phyloP scores from a whole-genome alignment of 129 eudicot genomes.

The Escallonia herrerae region DNA sequence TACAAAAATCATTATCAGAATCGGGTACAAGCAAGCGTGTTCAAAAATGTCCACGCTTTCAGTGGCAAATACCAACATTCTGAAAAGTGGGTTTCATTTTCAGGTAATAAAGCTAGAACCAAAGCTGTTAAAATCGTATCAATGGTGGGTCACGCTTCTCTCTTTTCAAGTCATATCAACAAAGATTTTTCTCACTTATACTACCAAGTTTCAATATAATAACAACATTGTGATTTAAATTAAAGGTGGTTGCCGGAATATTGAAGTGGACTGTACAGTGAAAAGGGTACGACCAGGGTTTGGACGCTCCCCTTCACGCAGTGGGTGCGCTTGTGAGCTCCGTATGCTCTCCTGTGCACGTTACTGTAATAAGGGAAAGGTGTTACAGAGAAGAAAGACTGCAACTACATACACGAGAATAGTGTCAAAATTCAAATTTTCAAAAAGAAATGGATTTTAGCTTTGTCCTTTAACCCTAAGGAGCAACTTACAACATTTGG shows the following conservation, averaged over 20 bases:
- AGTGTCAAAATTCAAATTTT: too few species aligned
- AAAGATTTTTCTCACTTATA: neutral
- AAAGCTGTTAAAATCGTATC: neutral
- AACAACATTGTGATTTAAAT: neutral
- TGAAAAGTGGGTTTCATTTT: neutral
- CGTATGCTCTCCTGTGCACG: too few species aligned
- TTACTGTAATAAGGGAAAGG: too few species aligned
- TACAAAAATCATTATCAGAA: neutral
- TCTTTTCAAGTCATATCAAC: neutral
- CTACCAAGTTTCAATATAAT: neutral
- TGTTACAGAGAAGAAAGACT: too few species aligned
- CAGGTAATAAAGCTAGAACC: too few species aligned
- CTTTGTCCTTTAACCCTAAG: too few species aligned
- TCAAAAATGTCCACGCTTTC: neutral
- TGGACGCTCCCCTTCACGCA: neutral
- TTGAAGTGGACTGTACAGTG: conserved; percentile 27
- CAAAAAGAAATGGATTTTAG: too few species aligned
- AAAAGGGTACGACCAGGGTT: conserved; percentile 13
- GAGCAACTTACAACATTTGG: too few species aligned
- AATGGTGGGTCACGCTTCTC: conserved; percentile 7
- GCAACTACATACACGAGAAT: too few species aligned
- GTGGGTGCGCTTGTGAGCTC: too few species aligned
- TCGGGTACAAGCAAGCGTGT: neutral
- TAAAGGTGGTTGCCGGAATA: conserved; percentile 11
- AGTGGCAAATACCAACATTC: neutral